Evolutionary conservation across 2,329 filamentous ascomycete genomes (phyloP).

Genomic region (Fusarium goolgardi): DNA sequence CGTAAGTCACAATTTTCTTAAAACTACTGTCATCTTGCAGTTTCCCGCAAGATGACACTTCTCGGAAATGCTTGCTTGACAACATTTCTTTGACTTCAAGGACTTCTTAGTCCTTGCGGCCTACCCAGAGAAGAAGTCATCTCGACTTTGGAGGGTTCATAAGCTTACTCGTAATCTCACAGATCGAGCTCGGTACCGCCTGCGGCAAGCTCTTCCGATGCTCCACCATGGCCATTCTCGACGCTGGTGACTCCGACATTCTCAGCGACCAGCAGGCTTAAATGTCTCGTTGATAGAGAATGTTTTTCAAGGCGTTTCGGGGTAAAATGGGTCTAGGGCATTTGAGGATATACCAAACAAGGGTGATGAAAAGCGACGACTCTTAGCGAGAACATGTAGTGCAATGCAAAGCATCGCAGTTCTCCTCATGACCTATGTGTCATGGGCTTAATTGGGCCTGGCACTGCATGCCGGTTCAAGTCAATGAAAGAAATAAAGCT

Average conservation of each 20-base stretch:
- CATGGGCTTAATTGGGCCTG: conserved; percentile 44
- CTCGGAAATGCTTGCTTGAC: conserved; percentile 39
- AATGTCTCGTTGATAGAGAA: conserved; percentile 44
- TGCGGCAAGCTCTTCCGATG: conserved; percentile 99
- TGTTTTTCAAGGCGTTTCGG: conserved; percentile 59
- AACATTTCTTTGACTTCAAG: conserved; percentile 42
- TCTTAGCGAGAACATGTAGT: conserved; percentile 42
- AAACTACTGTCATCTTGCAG: conserved; percentile 34
- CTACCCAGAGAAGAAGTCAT: conserved; percentile 91
- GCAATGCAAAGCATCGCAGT: conserved; percentile 26
- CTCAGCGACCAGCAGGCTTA: conserved; percentile 80
- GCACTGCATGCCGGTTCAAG: conserved; percentile 42
- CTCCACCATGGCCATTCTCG: conserved; percentile 96
- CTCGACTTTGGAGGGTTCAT: conserved; percentile 88
- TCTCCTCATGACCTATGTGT: conserved; percentile 45
- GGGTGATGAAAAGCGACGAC: conserved; percentile 51
- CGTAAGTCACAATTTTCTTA: conserved; percentile 73
- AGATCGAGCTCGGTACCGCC: conserved; percentile 98
- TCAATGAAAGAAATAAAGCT: conserved; percentile 54
- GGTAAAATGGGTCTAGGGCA: conserved; percentile 53
- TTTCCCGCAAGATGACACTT: conserved; percentile 41
- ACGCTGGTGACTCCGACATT: conserved; percentile 99
- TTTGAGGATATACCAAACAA: conserved; percentile 54
- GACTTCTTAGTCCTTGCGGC: conserved; percentile 51
- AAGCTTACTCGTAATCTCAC: conserved; percentile 67